These are phyloP conservation scores for Fraxinus sp. DNA, from an alignment of 305 asterid species.

Conservation along the genomic window DNA sequence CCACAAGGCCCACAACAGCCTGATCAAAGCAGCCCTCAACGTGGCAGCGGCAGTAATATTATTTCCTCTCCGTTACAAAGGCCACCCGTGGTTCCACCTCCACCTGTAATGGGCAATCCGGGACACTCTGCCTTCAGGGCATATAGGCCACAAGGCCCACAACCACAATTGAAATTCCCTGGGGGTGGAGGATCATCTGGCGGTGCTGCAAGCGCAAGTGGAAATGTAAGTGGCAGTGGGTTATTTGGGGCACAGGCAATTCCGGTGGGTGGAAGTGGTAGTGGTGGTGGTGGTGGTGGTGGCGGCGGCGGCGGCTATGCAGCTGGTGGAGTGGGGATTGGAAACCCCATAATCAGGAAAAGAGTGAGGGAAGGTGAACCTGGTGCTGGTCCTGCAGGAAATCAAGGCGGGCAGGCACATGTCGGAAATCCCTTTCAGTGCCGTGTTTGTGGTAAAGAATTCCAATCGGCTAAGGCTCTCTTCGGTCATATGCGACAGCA, in stretches of 20 bases:
- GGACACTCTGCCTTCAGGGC: neutral
- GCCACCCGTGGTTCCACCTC: neutral
- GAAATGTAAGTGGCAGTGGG: neutral
- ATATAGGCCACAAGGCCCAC: neutral
- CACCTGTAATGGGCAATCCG: neutral
- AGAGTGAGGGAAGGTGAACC: neutral
- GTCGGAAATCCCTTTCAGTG: neutral
- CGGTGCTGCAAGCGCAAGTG: neutral
- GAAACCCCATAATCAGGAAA: neutral
- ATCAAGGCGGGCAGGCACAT: neutral
- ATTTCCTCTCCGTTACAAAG: neutral
- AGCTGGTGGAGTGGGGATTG: neutral
- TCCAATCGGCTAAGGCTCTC: neutral
- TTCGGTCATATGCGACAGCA: neutral
- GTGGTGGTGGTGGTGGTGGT: too few species aligned
- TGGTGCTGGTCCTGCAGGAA: neutral
- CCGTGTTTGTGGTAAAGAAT: neutral
- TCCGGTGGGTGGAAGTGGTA: neutral
- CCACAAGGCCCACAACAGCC: neutral
- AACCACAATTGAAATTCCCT: neutral
- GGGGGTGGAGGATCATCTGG: neutral
- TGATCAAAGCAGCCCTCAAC: neutral
- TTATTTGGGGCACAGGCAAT: neutral
- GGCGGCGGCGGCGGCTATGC: neutral
- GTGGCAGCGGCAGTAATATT: neutral